Conservation (phyloP, 2,329 filamentous ascomycete genomes). For the Ceratocystis destructans region DNA sequence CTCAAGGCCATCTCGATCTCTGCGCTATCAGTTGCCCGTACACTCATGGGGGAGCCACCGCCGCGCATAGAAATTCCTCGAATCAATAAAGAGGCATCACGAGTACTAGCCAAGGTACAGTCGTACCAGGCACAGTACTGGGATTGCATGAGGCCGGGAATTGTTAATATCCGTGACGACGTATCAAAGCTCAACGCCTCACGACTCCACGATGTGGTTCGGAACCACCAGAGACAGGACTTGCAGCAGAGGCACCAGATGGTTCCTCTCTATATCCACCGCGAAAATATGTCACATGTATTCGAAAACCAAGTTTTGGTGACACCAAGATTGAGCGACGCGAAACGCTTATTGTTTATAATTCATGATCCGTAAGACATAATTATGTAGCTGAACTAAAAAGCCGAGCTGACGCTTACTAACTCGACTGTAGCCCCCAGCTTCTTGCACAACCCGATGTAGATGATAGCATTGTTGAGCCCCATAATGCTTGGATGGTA, state of each 20-base stretch:
- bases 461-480: constrained; percentile 58
- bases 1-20: constrained; percentile 84
- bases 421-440: constrained; percentile 43
- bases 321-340: constrained; percentile 54
- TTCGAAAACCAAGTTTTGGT: constrained; percentile 80
- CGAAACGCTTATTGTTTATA: constrained; percentile 62
- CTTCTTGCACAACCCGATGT: constrained; percentile 53
- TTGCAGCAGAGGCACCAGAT: constrained; percentile 63
- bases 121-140: constrained; percentile 58
- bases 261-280: constrained; percentile 65
- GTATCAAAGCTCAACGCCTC: constrained; percentile 40
- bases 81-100: constrained; percentile 43
- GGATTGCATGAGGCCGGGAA: constrained; percentile 68
- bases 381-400: background rate
- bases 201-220: constrained; percentile 66
- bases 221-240: constrained; percentile 58
- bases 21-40: constrained; percentile 77
- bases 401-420: background rate
- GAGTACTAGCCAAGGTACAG: constrained; percentile 45
- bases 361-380: constrained; percentile 72
- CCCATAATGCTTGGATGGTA: constrained; percentile 83
- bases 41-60: constrained; percentile 90
- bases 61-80: constrained; percentile 43
- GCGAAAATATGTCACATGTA: constrained; percentile 55
- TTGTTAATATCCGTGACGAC: constrained; percentile 41